A percentile compares a stretch with the other conserved stretches of the same genome.
Conservation (phyloP, 73 alveolate genomes). For the Urostyla sp. region DNA sequence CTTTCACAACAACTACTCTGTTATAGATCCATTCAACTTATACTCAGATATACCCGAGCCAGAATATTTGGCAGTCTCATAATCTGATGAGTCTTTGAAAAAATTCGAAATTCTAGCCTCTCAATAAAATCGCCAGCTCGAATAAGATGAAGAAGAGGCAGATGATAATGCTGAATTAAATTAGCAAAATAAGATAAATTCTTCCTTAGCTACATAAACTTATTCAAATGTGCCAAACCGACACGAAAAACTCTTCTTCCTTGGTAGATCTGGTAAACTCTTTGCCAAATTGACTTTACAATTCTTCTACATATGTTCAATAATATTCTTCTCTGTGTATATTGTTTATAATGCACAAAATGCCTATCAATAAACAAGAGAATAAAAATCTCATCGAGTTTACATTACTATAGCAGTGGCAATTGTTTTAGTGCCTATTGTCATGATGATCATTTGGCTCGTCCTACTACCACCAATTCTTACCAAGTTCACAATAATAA, state of each 20-base stretch:
- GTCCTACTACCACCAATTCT: not conserved
- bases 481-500: constrained; percentile 46
- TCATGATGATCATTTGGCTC: constrained; percentile 9
- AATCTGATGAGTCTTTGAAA: not conserved
- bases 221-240: constrained; percentile 34
- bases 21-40: constrained; percentile 43
- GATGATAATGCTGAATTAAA: constrained; percentile 3
- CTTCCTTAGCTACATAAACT: not conserved
- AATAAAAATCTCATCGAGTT: not conserved
- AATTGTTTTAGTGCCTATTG: constrained; percentile 8
- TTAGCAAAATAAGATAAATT: too few species aligned
- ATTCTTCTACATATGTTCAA: constrained; percentile 19
- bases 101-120: not conserved
- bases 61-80: constrained; percentile 35
- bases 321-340: constrained; percentile 37
- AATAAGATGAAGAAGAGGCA: not conserved
- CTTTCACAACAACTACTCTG: constrained; percentile 52
- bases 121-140: not conserved
- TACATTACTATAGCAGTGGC: not conserved
- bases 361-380: not conserved
- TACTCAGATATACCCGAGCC: constrained; percentile 51
- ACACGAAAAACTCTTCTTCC: constrained; percentile 54
- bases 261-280: constrained; percentile 47
- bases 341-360: constrained; percentile 26
- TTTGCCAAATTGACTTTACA: constrained; percentile 7